Conservation (phyloP, 352 stramenopile genomes). For the Thalassiosira hispida region DNA sequence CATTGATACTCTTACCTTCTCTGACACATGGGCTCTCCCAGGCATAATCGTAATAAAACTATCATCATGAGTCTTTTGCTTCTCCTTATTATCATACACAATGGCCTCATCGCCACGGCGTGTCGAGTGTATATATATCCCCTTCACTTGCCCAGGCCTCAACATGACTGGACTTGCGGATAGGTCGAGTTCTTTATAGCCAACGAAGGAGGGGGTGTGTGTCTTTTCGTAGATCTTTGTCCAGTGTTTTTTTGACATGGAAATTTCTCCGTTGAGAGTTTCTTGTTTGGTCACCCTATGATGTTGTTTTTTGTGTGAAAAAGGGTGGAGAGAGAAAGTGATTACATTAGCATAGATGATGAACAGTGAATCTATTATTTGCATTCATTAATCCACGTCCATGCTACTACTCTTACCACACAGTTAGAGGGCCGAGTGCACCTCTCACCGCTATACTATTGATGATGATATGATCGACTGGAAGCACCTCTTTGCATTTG, state of each 20-base stretch:
- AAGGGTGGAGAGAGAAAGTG: neutral
- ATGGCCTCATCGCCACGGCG: slow-evolving; percentile 79
- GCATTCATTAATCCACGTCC: neutral
- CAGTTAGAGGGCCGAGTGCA: slow-evolving; percentile 76
- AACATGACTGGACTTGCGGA: slow-evolving; percentile 66
- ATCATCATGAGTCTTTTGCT: slow-evolving; percentile 77
- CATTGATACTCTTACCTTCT: no score
- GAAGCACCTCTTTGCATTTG: slow-evolving; percentile 79
- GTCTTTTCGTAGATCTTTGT: slow-evolving; percentile 79
- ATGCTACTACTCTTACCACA: slow-evolving; percentile 66
- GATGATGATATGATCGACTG: slow-evolving; percentile 81
- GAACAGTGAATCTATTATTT: neutral
- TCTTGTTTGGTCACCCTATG: slow-evolving; percentile 67
- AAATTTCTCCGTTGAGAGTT: slow-evolving; percentile 45
- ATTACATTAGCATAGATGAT: neutral
- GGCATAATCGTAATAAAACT: slow-evolving; percentile 77
- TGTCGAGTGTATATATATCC: slow-evolving; percentile 85
- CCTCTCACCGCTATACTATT: slow-evolving; percentile 79
- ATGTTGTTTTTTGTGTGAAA: neutral
- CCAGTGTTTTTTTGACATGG: slow-evolving; percentile 66
- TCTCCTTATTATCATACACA: slow-evolving; percentile 84
- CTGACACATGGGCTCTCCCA: slow-evolving; percentile 80
- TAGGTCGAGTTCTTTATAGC: slow-evolving; percentile 69
- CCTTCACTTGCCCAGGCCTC: slow-evolving; percentile 70
- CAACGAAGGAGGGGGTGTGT: slow-evolving; percentile 52